phyloP scores from a whole-genome alignment of 345 rosid genomes.

The Citrus mangshanensis region DNA sequence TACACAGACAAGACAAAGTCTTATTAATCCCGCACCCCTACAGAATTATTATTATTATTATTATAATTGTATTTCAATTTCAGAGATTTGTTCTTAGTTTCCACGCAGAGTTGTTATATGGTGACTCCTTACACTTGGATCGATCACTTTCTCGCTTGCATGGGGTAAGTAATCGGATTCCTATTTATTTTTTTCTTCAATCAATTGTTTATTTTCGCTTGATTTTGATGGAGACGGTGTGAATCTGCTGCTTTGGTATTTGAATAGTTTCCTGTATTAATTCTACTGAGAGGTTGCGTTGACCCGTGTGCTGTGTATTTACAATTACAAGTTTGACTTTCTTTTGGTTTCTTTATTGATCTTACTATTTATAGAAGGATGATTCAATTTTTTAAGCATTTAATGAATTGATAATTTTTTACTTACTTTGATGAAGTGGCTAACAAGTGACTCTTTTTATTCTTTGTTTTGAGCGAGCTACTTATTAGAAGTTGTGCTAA shows the following conservation, averaged over 20 bases:
- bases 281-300: not conserved
- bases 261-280: not conserved
- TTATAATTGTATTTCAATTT: not conserved
- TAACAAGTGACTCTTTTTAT: not conserved
- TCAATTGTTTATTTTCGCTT: not conserved
- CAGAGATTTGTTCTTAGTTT: not conserved
- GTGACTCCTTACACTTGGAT: slow-evolving; percentile 35
- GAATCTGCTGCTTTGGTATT: not conserved
- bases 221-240: not conserved
- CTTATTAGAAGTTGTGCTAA: not conserved
- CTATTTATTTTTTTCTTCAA: not conserved
- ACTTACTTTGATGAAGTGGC: not conserved
- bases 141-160: slow-evolving; percentile 47
- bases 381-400: not conserved
- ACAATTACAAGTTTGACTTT: not conserved
- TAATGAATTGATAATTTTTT: not conserved
- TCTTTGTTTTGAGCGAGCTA: not conserved
- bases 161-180: slow-evolving; percentile 41
- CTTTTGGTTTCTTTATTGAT: not conserved
- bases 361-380: not conserved
- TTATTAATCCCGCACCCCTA: no score
- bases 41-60: no score
- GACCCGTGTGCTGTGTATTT: not conserved
- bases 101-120: slow-evolving; percentile 18
- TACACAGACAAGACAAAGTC: no score